Base-by-base conservation (phyloP, 1,284 basidiomycete genomes). In the Cryptococcus neoformans region DNA sequence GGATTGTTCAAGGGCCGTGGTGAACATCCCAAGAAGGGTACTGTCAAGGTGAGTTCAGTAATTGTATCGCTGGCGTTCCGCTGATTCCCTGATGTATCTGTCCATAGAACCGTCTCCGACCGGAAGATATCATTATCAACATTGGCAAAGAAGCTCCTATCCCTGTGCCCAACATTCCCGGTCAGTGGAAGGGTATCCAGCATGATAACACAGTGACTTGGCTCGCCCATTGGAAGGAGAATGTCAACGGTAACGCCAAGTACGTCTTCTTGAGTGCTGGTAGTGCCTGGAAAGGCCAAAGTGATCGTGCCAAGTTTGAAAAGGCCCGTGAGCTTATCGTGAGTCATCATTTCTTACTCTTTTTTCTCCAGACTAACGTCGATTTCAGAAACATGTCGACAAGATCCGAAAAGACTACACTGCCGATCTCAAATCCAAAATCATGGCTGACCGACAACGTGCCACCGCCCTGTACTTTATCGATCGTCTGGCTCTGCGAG, bases 401-500 rank as follows among this genome's bases (percentile, higher is more conserved):
- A 83, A 85, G 57, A 94, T 98, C 62, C 88, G 93, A 46, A 77
- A 84, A 63, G 90, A 93, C 76, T 98, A 98, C 75, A 84, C 81
- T 9, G 80, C 77, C n/a, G 90, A 94, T 59, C 80, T 97, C 53
- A 89, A 84, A 78, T 87, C 84, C 59, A 96, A 95, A 77, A 83
- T 92, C 62, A 97, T 92, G 89, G 88, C 86, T 8, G 88, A 90
- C 62, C 87, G 93, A 47, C 93, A 96, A 77, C 87, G 93, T 40
- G 94, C 93, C 7, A 97, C 93, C 0, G 89, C 93, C 10, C 90
- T 97, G 85, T 98, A 98, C 78, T 92, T 98, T 79, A 97, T 98
- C 69, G 93, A 98, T 79, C 85, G 85, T 67, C 83, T 96, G 35
- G 94, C 93, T 28, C 87, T 98, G 73, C 90, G 93, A 83, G 93